These are phyloP conservation scores for Raphidocelis subcapitata DNA, from an alignment of 139 green algal species.

Conservation along the genomic window DNA sequence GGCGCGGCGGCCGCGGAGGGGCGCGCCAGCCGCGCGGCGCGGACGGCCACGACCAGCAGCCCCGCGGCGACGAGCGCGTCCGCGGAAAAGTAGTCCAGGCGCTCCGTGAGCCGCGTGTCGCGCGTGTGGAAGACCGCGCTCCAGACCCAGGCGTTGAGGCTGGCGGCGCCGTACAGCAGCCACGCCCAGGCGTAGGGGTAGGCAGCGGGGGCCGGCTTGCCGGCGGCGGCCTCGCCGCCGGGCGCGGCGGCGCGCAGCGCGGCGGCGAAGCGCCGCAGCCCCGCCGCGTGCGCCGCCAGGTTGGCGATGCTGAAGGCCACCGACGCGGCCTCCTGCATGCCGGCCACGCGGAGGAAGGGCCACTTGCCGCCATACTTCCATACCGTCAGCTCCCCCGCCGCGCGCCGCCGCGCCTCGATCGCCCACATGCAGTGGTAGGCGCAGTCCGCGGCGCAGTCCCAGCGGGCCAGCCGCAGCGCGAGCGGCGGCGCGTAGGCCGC, in stretches of 20 bases:
- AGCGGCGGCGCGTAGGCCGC: constrained; percentile 4
- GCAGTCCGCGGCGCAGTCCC: constrained; percentile 67
- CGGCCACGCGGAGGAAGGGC: constrained; percentile 74
- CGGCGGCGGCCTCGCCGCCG: background rate
- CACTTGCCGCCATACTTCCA: constrained; percentile 91
- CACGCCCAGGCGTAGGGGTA: constrained; percentile 62
- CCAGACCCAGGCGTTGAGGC: constrained; percentile 75
- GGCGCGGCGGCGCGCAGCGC: background rate
- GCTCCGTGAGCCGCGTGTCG: constrained; percentile 61
- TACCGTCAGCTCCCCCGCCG: background rate
- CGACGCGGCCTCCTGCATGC: constrained; percentile 71
- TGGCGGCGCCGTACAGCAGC: constrained; percentile 49
- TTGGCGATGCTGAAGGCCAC: constrained; percentile 79
- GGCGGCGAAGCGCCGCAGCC: constrained; percentile 18
- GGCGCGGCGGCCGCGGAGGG: background rate
- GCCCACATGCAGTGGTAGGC: constrained; percentile 81
- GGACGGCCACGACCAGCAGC: constrained; percentile 33
- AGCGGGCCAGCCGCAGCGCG: constrained; percentile 32
- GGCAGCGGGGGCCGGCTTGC: background rate
- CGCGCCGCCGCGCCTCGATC: constrained; percentile 33
- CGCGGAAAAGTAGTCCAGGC: constrained; percentile 68
- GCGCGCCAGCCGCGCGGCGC: constrained; percentile 6
- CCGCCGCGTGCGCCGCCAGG: constrained; percentile 57
- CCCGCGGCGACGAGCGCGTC: constrained; percentile 43
- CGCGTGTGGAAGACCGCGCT: constrained; percentile 81